Base-by-base conservation (phyloP, 768 basidiomycete genomes). In the Macrolepiota fuliginosa region DNA sequence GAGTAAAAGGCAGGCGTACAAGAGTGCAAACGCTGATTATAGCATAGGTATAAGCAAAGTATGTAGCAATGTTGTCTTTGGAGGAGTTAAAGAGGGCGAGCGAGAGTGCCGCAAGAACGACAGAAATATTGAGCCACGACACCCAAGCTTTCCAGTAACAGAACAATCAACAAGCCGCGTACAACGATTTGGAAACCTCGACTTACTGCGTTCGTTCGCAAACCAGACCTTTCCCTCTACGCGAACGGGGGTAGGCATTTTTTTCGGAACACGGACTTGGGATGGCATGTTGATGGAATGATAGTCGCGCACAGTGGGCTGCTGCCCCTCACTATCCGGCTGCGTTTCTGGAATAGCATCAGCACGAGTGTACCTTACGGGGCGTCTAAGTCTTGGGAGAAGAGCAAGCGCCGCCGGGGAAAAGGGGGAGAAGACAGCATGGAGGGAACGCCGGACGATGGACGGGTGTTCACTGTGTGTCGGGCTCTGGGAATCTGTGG, bases 221-320 rank as follows among this genome's bases (percentile, higher is more conserved):
- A 98, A 96, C 95, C 96, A 98, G 52, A 98, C 95, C 69, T 98
- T 98, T 22, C 87, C 88, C 71, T 98, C 95, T 17, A 98, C 94
- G 64, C 87, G 91, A 67, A 98, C 79, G 0, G 89, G 85, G 0
- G 90, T 90, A 0, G 89, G 77, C 22, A 92, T 84, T 74, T 94
- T 95, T 77, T 89, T 91, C 0, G 92, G 92, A 0, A 94, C 82
- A 39, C 88, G 79, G 39, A 93, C 85, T 50, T 83, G 81, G 0
- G 85, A 78, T 0, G 90, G 86, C 0, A 88, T 68, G 67, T 83
- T 89, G 72, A 92, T 92, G 2, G 91, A 79, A 69, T 87, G 85
- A 69, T 93, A 93, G 72, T 93, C 89, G 49, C 86, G 78, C 32
- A 90, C 80, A 32, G 83, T 82, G 12, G 89, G 85, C 64, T 80